These are phyloP conservation scores for Colletotrichum abscissum DNA, from an alignment of 2,329 filamentous ascomycete genomes.

Conservation along the genomic window DNA sequence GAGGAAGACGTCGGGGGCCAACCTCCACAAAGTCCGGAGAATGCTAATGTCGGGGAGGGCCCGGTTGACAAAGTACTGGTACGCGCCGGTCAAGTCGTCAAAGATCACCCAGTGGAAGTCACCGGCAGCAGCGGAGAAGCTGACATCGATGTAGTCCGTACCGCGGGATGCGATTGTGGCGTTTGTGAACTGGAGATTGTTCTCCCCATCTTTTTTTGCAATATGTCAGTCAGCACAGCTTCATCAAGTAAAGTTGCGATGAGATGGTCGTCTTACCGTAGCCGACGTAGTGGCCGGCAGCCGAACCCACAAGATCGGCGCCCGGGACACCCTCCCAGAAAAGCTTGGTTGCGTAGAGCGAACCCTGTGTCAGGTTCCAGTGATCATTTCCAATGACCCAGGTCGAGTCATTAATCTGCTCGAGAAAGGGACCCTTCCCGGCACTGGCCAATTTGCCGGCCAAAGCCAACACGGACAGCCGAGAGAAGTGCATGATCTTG, in stretches of 20 bases:
- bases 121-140: conserved; percentile 27
- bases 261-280: conserved; percentile 8
- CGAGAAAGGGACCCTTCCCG: conserved; percentile 29
- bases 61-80: conserved; percentile 36
- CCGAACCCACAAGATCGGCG: conserved; percentile 33
- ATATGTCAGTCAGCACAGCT: conserved; percentile 9
- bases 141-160: conserved; percentile 33
- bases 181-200: conserved; percentile 28
- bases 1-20: conserved; percentile 29
- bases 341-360: conserved; percentile 29
- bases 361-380: conserved; percentile 36
- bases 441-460: conserved; percentile 9
- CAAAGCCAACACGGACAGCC: conserved; percentile 6
- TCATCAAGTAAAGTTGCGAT: background rate
- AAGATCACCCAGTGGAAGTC: conserved; percentile 36
- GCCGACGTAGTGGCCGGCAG: conserved; percentile 30
- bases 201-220: conserved; percentile 21
- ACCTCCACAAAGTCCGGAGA: conserved; percentile 30
- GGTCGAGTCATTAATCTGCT: conserved; percentile 21
- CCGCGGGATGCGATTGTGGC: conserved; percentile 28
- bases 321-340: conserved; percentile 33
- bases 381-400: conserved; percentile 36
- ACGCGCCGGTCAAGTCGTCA: conserved; percentile 32
- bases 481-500: conserved; percentile 5
- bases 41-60: conserved; percentile 33